Percentiles rank a stretch among this genome's conserved stretches.
Conservation (phyloP, 164 flowering plant genomes). For the Nymphaea colorata region DNA sequence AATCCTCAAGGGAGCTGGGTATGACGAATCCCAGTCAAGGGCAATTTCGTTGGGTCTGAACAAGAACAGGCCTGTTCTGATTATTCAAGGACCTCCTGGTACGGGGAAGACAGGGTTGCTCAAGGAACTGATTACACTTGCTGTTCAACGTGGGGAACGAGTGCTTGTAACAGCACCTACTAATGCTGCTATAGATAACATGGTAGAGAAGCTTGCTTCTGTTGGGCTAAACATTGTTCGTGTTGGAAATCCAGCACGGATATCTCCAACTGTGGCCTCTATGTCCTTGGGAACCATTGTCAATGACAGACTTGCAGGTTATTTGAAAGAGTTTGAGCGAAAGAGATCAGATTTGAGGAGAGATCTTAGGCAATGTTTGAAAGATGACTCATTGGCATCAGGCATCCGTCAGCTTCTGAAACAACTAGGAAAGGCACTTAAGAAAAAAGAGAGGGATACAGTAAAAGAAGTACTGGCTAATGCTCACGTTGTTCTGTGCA, state of each 20-base stretch:
- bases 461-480: slow-evolving; percentile 55
- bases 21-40: slow-evolving; percentile 54
- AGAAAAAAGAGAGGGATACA: slow-evolving; percentile 81
- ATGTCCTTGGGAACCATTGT: slow-evolving; percentile 72
- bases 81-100: slow-evolving; percentile 90
- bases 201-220: slow-evolving; percentile 76
- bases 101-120: slow-evolving; percentile 86
- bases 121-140: slow-evolving; percentile 47
- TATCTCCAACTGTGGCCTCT: slow-evolving; percentile 65
- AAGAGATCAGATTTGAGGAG: slow-evolving; percentile 71
- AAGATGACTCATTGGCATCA: slow-evolving; percentile 86
- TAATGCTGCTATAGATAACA: slow-evolving; percentile 91
- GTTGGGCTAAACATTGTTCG: slow-evolving; percentile 62
- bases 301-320: slow-evolving; percentile 46
- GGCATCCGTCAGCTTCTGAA: slow-evolving; percentile 93
- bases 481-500: slow-evolving; percentile 81
- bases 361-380: slow-evolving; percentile 62
- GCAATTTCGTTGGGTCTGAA: slow-evolving; percentile 74
- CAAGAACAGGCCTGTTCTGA: slow-evolving; percentile 60
- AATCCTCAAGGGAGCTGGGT: slow-evolving; percentile 13
- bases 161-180: slow-evolving; percentile 94
- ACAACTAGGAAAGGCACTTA: slow-evolving; percentile 64
- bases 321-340: slow-evolving; percentile 50
- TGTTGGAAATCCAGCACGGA: slow-evolving; percentile 89
- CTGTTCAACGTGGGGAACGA: slow-evolving; percentile 76